phyloP scores from a whole-genome alignment of 1,284 basidiomycete genomes.

The Heterobasidion occidentale region DNA sequence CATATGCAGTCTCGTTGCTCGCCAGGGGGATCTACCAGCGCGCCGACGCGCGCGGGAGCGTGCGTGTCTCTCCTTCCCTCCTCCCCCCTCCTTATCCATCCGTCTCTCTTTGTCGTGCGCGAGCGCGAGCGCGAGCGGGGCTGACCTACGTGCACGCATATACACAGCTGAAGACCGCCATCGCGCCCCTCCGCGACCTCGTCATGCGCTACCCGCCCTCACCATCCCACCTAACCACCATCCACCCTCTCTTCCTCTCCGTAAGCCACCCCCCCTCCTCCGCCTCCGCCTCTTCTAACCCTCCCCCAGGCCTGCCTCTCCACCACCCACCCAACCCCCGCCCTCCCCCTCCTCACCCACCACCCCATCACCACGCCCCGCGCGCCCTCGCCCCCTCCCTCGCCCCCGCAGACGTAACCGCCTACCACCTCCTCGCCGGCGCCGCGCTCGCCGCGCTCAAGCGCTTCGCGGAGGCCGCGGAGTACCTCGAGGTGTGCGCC shows the following conservation, averaged over 20 bases:
- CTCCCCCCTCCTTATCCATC: too few species aligned
- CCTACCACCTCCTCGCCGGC: conserved; percentile 73
- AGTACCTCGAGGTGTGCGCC: conserved; percentile 72
- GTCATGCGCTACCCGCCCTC: conserved; percentile 52
- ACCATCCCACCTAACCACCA: conserved; percentile 52
- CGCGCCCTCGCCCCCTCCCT: conserved; percentile 42
- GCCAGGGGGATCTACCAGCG: conserved; percentile 25
- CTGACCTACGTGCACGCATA: too few species aligned
- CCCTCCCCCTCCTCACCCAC: conserved; percentile 44
- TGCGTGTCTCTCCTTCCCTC: conserved; percentile 11
- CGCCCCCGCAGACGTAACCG: conserved; percentile 65
- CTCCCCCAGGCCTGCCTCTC: conserved; percentile 30
- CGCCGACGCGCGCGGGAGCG: conserved; percentile 16
- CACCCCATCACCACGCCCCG: conserved; percentile 52
- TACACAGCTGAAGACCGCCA: conserved; percentile 31
- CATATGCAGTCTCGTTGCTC: conserved; percentile 27
- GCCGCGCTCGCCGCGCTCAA: conserved; percentile 53
- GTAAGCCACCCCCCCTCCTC: conserved; percentile 8
- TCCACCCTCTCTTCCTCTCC: conserved; percentile 52
- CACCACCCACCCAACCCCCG: conserved; percentile 42
- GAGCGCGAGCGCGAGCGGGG: too few species aligned
- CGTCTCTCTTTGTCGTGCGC: too few species aligned
- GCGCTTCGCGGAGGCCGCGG: conserved; percentile 57
- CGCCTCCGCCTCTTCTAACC: not conserved
- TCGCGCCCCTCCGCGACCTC: conserved; percentile 51